phyloP scores from a whole-genome alignment of 176 grass and related monocot species.

The Oryza punctata region DNA sequence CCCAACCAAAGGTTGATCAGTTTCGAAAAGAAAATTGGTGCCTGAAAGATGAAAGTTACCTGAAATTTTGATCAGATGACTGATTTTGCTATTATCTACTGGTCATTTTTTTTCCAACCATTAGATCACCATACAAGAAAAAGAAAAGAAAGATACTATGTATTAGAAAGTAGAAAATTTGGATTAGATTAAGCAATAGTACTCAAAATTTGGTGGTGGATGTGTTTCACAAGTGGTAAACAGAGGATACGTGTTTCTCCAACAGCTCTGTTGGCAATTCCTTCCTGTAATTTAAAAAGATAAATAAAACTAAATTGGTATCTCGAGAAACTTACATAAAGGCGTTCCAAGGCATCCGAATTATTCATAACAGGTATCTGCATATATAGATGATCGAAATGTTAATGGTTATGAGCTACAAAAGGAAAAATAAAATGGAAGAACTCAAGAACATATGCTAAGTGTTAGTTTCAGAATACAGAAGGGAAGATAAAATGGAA shows the following conservation, averaged over 20 bases:
- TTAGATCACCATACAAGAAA: neutral
- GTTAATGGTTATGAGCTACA: neutral
- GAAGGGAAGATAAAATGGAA: constrained; percentile 23
- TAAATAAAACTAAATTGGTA: neutral
- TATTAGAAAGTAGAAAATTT: too few species aligned
- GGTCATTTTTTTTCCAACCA: neutral
- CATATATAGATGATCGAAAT: constrained; percentile 18
- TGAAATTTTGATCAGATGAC: neutral
- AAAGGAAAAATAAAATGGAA: constrained; percentile 26
- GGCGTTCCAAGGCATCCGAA: constrained; percentile 60
- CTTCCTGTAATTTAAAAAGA: constrained; percentile 58
- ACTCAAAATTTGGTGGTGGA: neutral
- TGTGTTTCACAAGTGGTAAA: constrained; percentile 43
- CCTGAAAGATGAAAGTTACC: neutral
- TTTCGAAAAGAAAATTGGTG: too few species aligned
- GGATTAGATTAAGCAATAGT: neutral
- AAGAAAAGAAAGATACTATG: neutral
- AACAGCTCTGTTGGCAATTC: constrained; percentile 87
- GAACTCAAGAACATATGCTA: neutral
- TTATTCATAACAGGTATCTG: constrained; percentile 65
- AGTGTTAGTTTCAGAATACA: constrained; percentile 13
- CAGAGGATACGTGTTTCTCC: constrained; percentile 74
- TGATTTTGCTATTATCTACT: neutral
- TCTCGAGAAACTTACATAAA: constrained; percentile 62
- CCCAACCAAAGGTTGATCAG: too few species aligned